These are phyloP conservation scores for Nannizzia gypsea DNA, from an alignment of 2,329 filamentous ascomycete species.

Conservation along the genomic window DNA sequence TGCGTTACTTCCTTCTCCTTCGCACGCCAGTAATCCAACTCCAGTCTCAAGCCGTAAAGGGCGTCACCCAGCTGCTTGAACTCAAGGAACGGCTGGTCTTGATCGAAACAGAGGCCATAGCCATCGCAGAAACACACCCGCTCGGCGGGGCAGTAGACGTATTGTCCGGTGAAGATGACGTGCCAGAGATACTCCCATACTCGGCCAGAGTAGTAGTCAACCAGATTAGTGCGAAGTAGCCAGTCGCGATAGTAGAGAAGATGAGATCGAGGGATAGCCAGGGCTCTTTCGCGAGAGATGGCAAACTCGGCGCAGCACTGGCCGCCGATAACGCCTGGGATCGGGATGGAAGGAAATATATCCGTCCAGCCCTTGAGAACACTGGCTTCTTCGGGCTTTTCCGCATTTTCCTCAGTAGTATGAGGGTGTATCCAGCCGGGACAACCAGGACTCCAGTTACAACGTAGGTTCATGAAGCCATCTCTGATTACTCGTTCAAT, in stretches of 20 bases:
- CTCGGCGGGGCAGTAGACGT: conserved; percentile 37
- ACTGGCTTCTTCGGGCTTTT: conserved; percentile 38
- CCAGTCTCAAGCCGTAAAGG: conserved; percentile 28
- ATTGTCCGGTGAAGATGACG: conserved; percentile 45
- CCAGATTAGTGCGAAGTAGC: conserved; percentile 45
- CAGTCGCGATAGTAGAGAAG: conserved; percentile 50
- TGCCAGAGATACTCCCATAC: conserved; percentile 57
- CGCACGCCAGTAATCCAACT: conserved; percentile 30
- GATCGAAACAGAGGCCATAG: conserved; percentile 50
- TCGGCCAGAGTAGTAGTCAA: conserved; percentile 46
- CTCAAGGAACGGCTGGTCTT: conserved; percentile 31
- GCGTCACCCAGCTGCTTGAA: conserved; percentile 30
- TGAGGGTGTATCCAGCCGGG: conserved; percentile 46
- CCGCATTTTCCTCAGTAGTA: conserved; percentile 26
- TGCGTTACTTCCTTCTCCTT: conserved; percentile 26
- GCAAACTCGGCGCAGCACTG: conserved; percentile 56
- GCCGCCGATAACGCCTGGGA: conserved; percentile 43
- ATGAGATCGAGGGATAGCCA: conserved; percentile 39
- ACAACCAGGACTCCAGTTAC: conserved; percentile 47
- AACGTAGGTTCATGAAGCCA: conserved; percentile 51
- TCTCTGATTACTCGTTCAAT: conserved; percentile 39
- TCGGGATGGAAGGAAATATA: conserved; percentile 35
- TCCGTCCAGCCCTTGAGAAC: conserved; percentile 38
- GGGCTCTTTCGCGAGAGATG: conserved; percentile 46
- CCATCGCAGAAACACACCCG: conserved; percentile 52